Percentiles rank a stretch among this genome's conserved stretches.
These are phyloP conservation scores for Globisporangium cederbergense DNA, from an alignment of 352 stramenopile genomes.

Conservation along the genomic window DNA sequence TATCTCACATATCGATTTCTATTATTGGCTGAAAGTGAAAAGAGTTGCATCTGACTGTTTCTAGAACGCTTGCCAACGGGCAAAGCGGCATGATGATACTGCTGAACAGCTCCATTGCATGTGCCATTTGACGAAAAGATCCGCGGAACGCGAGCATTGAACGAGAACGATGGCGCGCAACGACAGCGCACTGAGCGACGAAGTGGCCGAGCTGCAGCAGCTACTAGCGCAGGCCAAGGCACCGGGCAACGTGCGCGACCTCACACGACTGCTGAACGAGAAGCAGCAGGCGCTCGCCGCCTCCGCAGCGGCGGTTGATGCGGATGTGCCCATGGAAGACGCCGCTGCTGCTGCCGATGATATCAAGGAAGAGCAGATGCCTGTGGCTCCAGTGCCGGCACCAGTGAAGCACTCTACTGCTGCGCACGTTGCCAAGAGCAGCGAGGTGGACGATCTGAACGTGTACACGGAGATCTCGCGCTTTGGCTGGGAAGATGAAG, in stretches of 20 bases:
- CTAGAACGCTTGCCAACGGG: neutral
- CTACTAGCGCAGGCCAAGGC: constrained; percentile 55
- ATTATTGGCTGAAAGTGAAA: neutral
- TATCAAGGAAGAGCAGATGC: constrained; percentile 20
- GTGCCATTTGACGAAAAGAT: neutral
- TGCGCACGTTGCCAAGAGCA: constrained; percentile 17
- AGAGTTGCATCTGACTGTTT: constrained; percentile 2
- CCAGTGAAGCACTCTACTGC: constrained; percentile 27
- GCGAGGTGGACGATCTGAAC: constrained; percentile 33
- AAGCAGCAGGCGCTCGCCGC: constrained; percentile 53
- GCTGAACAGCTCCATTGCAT: neutral
- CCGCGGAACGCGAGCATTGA: neutral
- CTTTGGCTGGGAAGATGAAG: constrained; percentile 87
- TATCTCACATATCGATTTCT: neutral
- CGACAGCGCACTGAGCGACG: constrained; percentile 29
- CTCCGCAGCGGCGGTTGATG: neutral
- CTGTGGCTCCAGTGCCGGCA: constrained; percentile 16
- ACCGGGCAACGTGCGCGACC: constrained; percentile 55
- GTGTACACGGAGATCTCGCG: constrained; percentile 82
- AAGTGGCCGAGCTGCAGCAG: constrained; percentile 67
- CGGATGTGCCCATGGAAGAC: constrained; percentile 10
- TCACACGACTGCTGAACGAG: constrained; percentile 47
- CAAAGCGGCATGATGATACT: neutral
- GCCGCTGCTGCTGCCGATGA: constrained; percentile 1
- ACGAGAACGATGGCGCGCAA: constrained; percentile 23